Percentiles rank a stretch among this genome's conserved stretches.
These are phyloP conservation scores for Coemansia sp. DNA, from an alignment of 192 early-diverging fungal species.

Conservation along the genomic window DNA sequence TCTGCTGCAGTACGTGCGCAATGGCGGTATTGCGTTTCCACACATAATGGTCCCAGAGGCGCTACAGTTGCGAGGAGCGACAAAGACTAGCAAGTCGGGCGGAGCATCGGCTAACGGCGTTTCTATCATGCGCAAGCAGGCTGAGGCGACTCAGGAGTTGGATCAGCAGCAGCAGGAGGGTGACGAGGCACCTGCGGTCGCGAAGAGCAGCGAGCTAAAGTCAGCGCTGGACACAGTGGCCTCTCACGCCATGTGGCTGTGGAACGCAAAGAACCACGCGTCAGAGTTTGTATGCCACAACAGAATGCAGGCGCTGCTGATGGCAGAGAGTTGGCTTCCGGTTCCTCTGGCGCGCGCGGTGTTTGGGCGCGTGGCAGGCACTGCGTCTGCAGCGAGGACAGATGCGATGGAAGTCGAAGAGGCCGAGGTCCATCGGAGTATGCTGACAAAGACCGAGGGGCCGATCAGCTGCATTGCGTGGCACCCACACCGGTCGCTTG, in stretches of 20 bases:
- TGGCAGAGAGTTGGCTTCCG: constrained; percentile 45
- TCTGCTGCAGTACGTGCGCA: constrained; percentile 45
- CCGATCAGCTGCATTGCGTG: constrained; percentile 68
- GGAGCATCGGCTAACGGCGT: background rate
- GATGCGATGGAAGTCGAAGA: constrained; percentile 23
- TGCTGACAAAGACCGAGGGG: constrained; percentile 45
- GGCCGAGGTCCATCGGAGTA: constrained; percentile 30
- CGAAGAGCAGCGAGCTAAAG: background rate
- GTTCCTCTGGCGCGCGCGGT: constrained; percentile 21
- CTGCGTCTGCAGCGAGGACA: constrained; percentile 31
- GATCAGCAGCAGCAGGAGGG: background rate
- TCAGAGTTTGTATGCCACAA: constrained; percentile 2
- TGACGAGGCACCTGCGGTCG: background rate
- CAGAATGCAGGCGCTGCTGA: constrained; percentile 19
- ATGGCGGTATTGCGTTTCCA: constrained; percentile 52
- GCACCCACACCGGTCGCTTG: constrained; percentile 69
- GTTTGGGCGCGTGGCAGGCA: constrained; percentile 33
- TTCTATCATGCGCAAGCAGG: constrained; percentile 14
- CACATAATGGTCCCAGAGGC: constrained; percentile 57
- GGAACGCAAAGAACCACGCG: constrained; percentile 47
- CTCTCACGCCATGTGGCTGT: constrained; percentile 34
- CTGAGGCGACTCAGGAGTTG: background rate
- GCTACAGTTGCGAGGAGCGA: constrained; percentile 28
- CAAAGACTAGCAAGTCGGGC: background rate
- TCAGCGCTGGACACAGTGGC: constrained; percentile 13